Percentiles rank a stretch among this genome's conserved stretches.
phyloP scores from a whole-genome alignment of 169 alveolate genomes.

The Eimeria brunetti region DNA sequence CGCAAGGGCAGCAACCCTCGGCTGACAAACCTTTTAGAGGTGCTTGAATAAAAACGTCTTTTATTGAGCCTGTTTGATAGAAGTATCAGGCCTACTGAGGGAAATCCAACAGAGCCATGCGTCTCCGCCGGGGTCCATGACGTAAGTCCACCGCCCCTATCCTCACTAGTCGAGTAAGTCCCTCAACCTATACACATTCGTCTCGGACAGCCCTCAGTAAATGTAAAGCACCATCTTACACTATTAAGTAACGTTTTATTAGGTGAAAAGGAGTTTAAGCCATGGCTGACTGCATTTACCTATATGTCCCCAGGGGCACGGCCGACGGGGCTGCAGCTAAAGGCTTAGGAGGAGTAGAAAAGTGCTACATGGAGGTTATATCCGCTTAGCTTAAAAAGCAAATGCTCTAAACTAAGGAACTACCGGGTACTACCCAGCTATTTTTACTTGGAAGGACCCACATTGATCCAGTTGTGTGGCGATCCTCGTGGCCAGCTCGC shows the following conservation, averaged over 20 bases:
- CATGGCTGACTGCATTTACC: background rate
- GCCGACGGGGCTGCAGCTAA: slow-evolving; percentile 27
- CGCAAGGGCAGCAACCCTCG: background rate
- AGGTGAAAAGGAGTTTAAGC: background rate
- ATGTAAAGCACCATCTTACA: background rate
- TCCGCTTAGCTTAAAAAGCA: background rate
- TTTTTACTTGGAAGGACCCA: background rate
- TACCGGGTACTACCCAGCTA: background rate
- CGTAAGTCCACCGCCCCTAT: background rate
- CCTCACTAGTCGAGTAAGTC: background rate
- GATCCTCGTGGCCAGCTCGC: background rate
- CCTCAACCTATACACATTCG: no score
- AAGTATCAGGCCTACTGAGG: background rate
- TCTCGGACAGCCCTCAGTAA: background rate
- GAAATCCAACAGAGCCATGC: background rate
- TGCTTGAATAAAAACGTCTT: background rate
- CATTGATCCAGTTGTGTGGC: background rate
- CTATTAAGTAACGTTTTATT: background rate
- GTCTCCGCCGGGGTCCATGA: background rate
- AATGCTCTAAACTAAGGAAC: background rate
- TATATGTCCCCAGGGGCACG: background rate
- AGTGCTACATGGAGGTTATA: background rate
- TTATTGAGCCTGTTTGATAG: background rate
- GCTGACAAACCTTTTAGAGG: background rate
- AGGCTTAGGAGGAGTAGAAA: background rate